These are phyloP conservation scores for Podaxis sp. DNA, from an alignment of 768 basidiomycete genomes.

Conservation along the genomic window DNA sequence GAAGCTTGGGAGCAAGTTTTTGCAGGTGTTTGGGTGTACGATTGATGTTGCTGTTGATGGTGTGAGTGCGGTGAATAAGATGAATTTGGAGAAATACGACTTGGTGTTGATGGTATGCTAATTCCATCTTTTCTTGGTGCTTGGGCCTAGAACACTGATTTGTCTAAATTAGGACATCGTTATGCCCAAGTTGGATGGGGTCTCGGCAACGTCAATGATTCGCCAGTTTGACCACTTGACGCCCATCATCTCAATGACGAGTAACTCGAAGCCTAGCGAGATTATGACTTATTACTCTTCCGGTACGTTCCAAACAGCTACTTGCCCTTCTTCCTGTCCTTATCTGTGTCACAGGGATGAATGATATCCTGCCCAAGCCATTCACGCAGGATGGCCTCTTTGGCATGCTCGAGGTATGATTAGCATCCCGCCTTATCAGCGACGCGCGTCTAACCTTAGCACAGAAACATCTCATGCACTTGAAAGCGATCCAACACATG, in stretches of 20 bases:
- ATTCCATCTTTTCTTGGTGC: conserved; percentile 14
- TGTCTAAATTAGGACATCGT: conserved; percentile 74
- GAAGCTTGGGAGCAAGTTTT: conserved; percentile 85
- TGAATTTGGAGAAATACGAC: conserved; percentile 96
- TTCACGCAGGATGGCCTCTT: conserved; percentile 93
- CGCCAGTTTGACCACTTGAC: conserved; percentile 94
- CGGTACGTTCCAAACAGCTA: conserved; percentile 32
- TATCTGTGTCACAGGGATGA: conserved; percentile 63
- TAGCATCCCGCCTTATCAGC: not conserved
- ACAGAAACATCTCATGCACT: conserved; percentile 84
- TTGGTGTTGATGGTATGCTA: conserved; percentile 91
- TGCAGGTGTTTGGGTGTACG: conserved; percentile 93
- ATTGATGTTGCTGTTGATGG: conserved; percentile 96
- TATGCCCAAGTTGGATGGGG: conserved; percentile 87
- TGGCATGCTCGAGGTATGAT: conserved; percentile 82
- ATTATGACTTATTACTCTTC: conserved; percentile 89
- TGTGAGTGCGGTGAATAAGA: conserved; percentile 88
- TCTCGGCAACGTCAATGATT: conserved; percentile 89
- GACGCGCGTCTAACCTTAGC: not conserved
- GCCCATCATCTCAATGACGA: conserved; percentile 98
- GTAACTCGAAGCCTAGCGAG: conserved; percentile 89
- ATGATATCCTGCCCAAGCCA: conserved; percentile 94
- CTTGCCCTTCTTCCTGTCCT: not conserved
- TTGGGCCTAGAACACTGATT: not conserved
- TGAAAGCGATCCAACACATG: conserved; percentile 83